Base-by-base conservation (phyloP, 1,139 yeast genomes). In the Waltiozyma sp. region DNA sequence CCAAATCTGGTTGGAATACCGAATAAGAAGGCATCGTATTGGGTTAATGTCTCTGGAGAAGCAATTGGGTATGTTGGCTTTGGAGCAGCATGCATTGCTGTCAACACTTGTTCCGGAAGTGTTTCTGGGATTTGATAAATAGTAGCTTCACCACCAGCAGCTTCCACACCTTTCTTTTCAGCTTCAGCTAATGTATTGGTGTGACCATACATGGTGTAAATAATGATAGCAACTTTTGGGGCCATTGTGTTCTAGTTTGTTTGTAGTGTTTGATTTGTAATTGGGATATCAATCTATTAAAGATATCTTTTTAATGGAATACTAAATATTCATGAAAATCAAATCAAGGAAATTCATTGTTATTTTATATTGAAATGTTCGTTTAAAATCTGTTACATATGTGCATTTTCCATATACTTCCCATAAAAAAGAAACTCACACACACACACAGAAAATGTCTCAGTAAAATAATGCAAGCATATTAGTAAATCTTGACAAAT, bases 1-100 rank as follows among this genome's bases (percentile, higher is more conserved):
- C 94, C 95, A 62, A 62, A 85, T 68, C 95, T 77, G 47, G 94
- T 84, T 60, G 94, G 91, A 51, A 84, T 64, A 61, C 95, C 95
- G 49, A 85, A 82, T 53, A 85, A 53, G 68, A 81, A 77, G 42
- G 82, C 88, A 59, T 85, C 93, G 66, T 80, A 84, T 52, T 72
- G 63, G 28, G 65, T 62, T 54, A 85, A 69, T 35, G 77, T 73
- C n/a, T 72, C 80, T 19, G 65, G 59, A 15, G 84, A 68, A 43
- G 86, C 85, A 61, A 77, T 69, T 61, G 93, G 93, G 64, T 72
- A 77, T 52, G 75, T 72, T 51, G 84, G 73, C 60, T 73, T 80
- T 36, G 77, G 69, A 47, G 87, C 82, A 48, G 91, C 89, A 54
- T 77, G 76, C 70, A 86, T 61, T 54, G 63, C 56, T 34, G 60